phyloP scores from a whole-genome alignment of 2,329 filamentous ascomycete species.

The Aspergillus brasiliensis region DNA sequence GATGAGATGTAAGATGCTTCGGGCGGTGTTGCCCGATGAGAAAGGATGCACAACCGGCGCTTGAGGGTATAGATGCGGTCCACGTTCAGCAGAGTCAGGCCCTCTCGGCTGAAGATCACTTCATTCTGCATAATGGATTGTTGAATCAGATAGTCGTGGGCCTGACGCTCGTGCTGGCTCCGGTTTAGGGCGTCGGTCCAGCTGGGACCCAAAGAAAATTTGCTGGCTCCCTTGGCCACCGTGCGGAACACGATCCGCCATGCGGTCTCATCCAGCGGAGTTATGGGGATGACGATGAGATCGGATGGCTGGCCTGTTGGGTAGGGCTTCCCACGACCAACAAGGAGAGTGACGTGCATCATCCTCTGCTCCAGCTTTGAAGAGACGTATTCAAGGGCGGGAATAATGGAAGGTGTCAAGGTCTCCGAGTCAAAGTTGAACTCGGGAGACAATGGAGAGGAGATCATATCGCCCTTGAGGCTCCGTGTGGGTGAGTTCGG shows the following conservation, averaged over 20 bases:
- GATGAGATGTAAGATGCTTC: constrained; percentile 41
- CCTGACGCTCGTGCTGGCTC: constrained; percentile 37
- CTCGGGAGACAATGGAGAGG: constrained; percentile 41
- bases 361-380: constrained; percentile 41
- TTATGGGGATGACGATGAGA: constrained; percentile 42
- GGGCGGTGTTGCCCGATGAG: constrained; percentile 29
- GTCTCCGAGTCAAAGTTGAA: constrained; percentile 43
- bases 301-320: constrained; percentile 42
- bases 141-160: constrained; percentile 44
- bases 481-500: constrained; percentile 36
- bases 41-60: constrained; percentile 43
- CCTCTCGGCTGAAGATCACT: constrained; percentile 47
- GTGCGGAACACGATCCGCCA: constrained; percentile 36
- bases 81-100: constrained; percentile 47
- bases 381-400: constrained; percentile 46
- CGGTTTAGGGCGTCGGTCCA: constrained; percentile 43
- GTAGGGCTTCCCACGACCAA: constrained; percentile 43
- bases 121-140: constrained; percentile 49
- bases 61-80: constrained; percentile 51
- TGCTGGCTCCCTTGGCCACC: constrained; percentile 39
- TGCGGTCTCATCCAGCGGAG: constrained; percentile 32
- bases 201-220: constrained; percentile 41
- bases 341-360: constrained; percentile 45
- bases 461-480: constrained; percentile 46
- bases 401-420: constrained; percentile 38